phyloP scores from a whole-genome alignment of 176 grass and related monocot species.

The Rhynchospora breviuscula region DNA sequence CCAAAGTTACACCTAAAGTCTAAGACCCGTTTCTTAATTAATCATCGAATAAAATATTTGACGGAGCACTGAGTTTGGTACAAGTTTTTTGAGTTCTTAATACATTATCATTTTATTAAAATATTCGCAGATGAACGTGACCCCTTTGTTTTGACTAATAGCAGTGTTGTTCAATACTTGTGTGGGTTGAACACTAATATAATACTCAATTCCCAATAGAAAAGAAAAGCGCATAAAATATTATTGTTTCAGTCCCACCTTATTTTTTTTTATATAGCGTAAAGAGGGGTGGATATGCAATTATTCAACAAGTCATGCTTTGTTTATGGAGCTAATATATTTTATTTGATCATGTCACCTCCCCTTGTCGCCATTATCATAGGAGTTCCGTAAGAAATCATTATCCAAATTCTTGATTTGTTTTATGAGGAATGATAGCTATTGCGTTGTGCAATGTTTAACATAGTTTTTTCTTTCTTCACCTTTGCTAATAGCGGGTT shows the following conservation, averaged over 20 bases:
- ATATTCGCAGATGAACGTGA: constrained; percentile 7
- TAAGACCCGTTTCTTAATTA: background rate
- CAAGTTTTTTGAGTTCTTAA: background rate
- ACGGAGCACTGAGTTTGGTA: background rate
- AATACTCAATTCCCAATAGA: background rate
- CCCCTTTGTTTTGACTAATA: constrained; percentile 28
- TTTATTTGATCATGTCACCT: constrained; percentile 2
- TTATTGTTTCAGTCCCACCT: background rate
- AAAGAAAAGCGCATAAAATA: background rate
- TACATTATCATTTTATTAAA: background rate
- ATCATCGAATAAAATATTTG: background rate
- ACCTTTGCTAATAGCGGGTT: background rate
- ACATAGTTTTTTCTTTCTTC: background rate
- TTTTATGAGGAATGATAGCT: background rate
- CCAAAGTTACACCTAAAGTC: background rate
- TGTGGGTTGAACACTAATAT: constrained; percentile 8
- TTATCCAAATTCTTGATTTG: constrained; percentile 4
- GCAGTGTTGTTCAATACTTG: constrained; percentile 16
- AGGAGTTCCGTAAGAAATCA: constrained; percentile 7
- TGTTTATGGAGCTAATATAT: constrained; percentile 15
- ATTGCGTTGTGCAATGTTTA: background rate
- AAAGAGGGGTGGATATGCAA: constrained; percentile 5
- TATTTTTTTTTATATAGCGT: background rate
- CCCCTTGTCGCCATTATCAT: constrained; percentile 3
- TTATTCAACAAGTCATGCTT: constrained; percentile 10